These are phyloP conservation scores for Glycyrrhiza uralensis DNA, from an alignment of 306 rosid genomes.

Conservation along the genomic window DNA sequence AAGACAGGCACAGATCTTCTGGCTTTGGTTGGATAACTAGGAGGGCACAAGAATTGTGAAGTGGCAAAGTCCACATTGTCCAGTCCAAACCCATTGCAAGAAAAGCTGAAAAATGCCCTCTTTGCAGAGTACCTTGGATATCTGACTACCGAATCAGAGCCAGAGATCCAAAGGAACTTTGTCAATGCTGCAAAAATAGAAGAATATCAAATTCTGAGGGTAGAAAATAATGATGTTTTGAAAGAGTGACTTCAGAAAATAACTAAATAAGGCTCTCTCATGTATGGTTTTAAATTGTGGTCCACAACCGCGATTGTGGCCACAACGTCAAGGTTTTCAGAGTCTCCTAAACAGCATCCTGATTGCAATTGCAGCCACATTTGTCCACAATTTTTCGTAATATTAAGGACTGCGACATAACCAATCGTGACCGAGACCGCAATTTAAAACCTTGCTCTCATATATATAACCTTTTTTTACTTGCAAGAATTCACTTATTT, in stretches of 20 bases:
- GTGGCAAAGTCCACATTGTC: constrained; percentile 29
- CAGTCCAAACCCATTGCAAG: constrained; percentile 34
- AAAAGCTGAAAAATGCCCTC: constrained; percentile 40
- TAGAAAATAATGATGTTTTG: background rate
- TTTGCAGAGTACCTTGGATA: constrained; percentile 29
- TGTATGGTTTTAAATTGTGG: too few species aligned
- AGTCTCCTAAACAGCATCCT: too few species aligned
- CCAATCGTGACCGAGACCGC: too few species aligned
- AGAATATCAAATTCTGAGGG: background rate
- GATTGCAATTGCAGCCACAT: too few species aligned
- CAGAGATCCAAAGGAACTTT: constrained; percentile 35
- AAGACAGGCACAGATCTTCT: constrained; percentile 32
- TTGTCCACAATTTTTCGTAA: too few species aligned
- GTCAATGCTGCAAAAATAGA: constrained; percentile 48
- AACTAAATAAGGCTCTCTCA: background rate
- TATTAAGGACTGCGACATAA: too few species aligned
- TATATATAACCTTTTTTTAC: background rate
- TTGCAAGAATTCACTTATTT: background rate
- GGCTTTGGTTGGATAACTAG: constrained; percentile 38
- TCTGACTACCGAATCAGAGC: constrained; percentile 33
- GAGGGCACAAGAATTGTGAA: constrained; percentile 32
- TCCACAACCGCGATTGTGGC: too few species aligned
- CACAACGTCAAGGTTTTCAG: too few species aligned
- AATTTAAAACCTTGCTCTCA: too few species aligned
- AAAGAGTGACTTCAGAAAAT: background rate